Base-by-base conservation (phyloP, 2,329 filamentous ascomycete genomes). In the Penicillium italicum region DNA sequence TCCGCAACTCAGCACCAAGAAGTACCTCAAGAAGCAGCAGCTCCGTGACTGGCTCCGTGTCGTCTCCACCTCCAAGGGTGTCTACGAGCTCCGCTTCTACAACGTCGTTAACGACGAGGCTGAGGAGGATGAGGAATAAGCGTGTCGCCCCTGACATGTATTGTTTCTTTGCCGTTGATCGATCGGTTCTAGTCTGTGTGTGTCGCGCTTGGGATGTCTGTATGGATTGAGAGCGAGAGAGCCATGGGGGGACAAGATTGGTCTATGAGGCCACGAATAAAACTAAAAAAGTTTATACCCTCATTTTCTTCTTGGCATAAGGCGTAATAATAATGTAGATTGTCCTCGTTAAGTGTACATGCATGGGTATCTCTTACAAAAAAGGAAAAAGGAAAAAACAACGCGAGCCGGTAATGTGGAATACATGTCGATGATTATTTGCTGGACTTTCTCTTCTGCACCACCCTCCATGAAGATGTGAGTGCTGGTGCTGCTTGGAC, bases 11-110 rank as follows among this genome's bases (percentile, higher is more conserved):
- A 96, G 91, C 78, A 99, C 94, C 79, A 99, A 99, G 91, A 99
- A 99, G 87, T 99, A 96, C 89, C 89, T 99, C 81, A 99, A 99
- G 91, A 99, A 99, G 90, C 91, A 97, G 85, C 93, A 97, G 87
- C 90, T 99, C 78, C 91, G 94, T 83, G 94, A 99, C 85, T 99
- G 94, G 94, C 90, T 99, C 76, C 92, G 94, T 74, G 93, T 99
- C 72, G 94, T 99, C 75, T 95, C 91, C 71, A 97, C 93, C 77
- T 91, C 89, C 79, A 93, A 93, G 84, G 93, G 94, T 77, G 92
- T 97, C 67, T 99, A 99, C 85, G 92, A 97, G 85, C 89, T 99
- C 81, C 92, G 96, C 85, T 99, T 99, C 92, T 99, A 96, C 91
- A 99, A 99, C 85, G 92, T 99, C 76, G 93, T 97, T 74, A 94